phyloP scores from a whole-genome alignment of 306 rosid species.

The Cercis canadensis region DNA sequence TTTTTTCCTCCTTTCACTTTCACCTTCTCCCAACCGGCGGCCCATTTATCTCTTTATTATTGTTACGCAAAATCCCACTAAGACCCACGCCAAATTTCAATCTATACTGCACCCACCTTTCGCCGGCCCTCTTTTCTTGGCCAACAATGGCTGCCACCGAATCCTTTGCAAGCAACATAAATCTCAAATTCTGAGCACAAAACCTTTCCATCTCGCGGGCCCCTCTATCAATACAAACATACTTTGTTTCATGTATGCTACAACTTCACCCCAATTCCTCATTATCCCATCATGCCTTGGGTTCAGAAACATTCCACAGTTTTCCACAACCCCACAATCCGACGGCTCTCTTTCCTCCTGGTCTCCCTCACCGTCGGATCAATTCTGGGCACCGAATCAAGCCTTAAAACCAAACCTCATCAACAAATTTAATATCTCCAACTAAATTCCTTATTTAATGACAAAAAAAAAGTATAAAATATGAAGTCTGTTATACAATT shows the following conservation, averaged over 20 bases:
- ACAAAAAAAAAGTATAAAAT: no score
- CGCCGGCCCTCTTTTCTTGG: no score
- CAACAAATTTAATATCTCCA: no score
- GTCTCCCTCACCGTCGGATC: constrained; percentile 86
- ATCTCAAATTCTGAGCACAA: constrained; percentile 68
- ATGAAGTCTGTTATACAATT: no score
- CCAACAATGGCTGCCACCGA: no score
- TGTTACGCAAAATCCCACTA: no score
- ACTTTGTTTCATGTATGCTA: constrained; percentile 80
- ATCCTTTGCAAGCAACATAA: constrained; percentile 89
- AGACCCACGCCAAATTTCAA: no score
- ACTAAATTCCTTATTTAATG: no score
- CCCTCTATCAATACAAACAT: constrained; percentile 72
- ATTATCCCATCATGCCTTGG: constrained; percentile 39
- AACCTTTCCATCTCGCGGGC: constrained; percentile 79
- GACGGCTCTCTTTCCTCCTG: constrained; percentile 75
- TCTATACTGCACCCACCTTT: no score
- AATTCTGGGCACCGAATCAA: constrained; percentile 83
- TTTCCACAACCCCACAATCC: constrained; percentile 95
- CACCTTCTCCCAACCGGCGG: no score
- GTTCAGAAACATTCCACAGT: constrained; percentile 66
- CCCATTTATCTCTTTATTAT: no score
- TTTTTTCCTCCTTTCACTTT: no score
- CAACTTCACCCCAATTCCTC: constrained; percentile 66
- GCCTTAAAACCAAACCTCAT: constrained; percentile 73